Conservation (phyloP, 192 early-diverging fungal species). For the Gigaspora rosea region DNA sequence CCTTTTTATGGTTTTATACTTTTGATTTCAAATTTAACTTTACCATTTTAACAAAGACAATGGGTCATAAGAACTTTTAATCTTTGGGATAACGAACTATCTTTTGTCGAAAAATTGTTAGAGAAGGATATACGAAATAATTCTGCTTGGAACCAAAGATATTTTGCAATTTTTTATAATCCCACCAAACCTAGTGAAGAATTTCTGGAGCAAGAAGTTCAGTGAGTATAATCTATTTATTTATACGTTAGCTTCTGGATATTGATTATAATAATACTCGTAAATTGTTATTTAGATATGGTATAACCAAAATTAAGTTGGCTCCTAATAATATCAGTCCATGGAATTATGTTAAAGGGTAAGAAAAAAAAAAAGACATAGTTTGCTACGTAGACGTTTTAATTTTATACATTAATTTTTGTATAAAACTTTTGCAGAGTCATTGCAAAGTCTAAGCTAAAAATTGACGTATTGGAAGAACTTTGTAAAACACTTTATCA, state of each 20-base stretch:
- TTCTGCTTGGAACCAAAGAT: conserved; percentile 98
- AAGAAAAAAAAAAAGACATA: conserved; percentile 19
- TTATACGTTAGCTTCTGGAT: not conserved
- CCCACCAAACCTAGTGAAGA: conserved; percentile 41
- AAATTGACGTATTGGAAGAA: conserved; percentile 41
- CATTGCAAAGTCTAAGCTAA: conserved; percentile 37
- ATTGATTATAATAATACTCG: conserved; percentile 2
- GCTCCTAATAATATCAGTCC: conserved; percentile 93
- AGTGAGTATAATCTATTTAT: conserved; percentile 49
- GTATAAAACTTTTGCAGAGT: conserved; percentile 35
- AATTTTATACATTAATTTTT: not conserved
- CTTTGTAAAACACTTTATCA: conserved; percentile 46
- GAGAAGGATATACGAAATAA: conserved; percentile 91
- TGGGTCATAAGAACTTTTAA: conserved; percentile 81
- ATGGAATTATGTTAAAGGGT: conserved; percentile 91
- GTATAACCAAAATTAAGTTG: conserved; percentile 65
- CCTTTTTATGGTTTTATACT: not conserved
- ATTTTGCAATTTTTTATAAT: conserved; percentile 65
- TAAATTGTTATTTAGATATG: conserved; percentile 47
- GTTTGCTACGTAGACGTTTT: not conserved
- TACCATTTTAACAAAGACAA: conserved; percentile 57
- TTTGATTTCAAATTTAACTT: not conserved
- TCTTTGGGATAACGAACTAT: conserved; percentile 78
- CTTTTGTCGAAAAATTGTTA: conserved; percentile 72
- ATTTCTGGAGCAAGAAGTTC: conserved; percentile 62